Evolutionary conservation across 2,329 filamentous ascomycete species (phyloP), one percentile per base, ranked within the genome.

Genomic region (Arthroderma uncinatum): DNA sequence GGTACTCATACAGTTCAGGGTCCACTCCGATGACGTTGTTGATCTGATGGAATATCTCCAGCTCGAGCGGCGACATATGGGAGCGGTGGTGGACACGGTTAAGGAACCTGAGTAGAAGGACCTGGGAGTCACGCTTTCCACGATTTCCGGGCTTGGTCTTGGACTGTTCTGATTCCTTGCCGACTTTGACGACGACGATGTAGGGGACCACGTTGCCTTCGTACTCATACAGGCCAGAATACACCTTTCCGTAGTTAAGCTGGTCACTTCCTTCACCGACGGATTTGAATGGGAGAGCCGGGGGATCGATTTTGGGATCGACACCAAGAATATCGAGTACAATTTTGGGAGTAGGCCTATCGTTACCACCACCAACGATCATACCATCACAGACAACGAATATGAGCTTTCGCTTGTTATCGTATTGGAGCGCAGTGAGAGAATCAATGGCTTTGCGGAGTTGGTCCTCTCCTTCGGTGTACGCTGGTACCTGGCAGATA

Each of bases 11-110:
- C 14, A 98, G 80, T 70, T 96, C 91, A 2, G 93, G 93, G 65
- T 98, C 91, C 14, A 98, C 93, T 65, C 93, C 93, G 61, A 98
- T 98, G 64, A 98, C 89, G 70, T 98, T 98, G 80, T 96, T 95
- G 77, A 98, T 89, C 71, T 98, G 93, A 68, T 98, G 93, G 78
- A 96, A 97, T 79, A 97, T 95, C 72, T 98, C 93, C 48, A 98
- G 77, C 70, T 98, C 93, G 10, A 98, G 83, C 14, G 93, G 93
- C 61, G 86, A 93, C 93, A 98, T 98, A 0, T 92, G 86, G 1
- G 87, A 79, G 61, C 91, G 87, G 72, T 97, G 89, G 70, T 98
- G 93, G 48, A 98, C 93, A 59, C 92, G 89, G 75, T 98, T 98
- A 65, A 98, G 82, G 81, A 98, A 98, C 74, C 87, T 92, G 85